Base-by-base conservation (phyloP, 1,284 basidiomycete species). In the Mycena sp. region DNA sequence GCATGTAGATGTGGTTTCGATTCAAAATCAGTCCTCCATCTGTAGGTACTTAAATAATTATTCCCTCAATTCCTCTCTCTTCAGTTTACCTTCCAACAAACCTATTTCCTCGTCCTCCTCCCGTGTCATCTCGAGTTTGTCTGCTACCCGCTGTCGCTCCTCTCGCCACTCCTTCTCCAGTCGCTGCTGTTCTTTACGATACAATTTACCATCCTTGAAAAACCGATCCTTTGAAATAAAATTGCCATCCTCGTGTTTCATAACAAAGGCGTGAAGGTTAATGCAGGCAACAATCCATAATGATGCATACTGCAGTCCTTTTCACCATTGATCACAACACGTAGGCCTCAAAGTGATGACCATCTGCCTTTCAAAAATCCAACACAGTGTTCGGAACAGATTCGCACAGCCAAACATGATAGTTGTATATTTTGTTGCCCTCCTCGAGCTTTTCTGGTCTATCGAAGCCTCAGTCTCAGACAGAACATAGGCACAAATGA, bases 321-420 rank as follows among this genome's bases (percentile, higher is more conserved):
- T n/a, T 68, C 50, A 63, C 72, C 53, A 14, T 69, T 66, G 53
- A 79, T 77, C 1, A 63, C 48, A 3, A 73, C 19, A 3, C 69
- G 70, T 1, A 80, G 70, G 19, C 69, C 69, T 21, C 71, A 68
- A 0, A 78, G 62, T 0, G 75, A 79, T 4, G 67, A 67, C 56
- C 72, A 80, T 1, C 71, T 63, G 0, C 76, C 75, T 57, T 78
- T 78, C 17, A 79, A 58, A 41, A 69, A 75, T 3, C 77, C 74
- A 26, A 79, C 72, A 10, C 68, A 65, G 70, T 80, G 78, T 49
- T 80, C 77, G 6, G 77, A 78, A 1, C 72, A 64, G 9, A 78
- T 57, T 0, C 58, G 45, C 4, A 64, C 58, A 1, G 41, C 17
- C 1, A 52, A 5, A 64, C 19, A 41, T 56, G 41, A 16, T 57